phyloP scores from a whole-genome alignment of 2,329 filamentous ascomycete species.

The Talaromyces pinophilus region DNA sequence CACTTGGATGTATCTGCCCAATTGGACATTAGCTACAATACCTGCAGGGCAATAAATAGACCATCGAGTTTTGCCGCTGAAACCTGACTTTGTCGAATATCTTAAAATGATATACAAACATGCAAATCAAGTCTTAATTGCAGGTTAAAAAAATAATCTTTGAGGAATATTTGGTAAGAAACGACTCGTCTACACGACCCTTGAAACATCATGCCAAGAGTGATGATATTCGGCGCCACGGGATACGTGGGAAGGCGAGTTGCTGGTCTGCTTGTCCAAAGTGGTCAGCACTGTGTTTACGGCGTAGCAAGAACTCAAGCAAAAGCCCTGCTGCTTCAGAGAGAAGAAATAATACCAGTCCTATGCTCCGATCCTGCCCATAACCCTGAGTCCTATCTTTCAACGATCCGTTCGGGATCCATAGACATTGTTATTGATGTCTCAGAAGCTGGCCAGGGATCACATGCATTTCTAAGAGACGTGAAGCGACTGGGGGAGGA shows the following conservation, averaged over 20 bases:
- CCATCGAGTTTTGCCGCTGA: no score
- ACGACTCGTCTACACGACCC: neutral
- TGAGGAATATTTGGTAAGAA: neutral
- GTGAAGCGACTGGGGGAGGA: slow-evolving; percentile 24
- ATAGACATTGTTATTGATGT: slow-evolving; percentile 43
- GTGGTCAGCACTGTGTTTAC: slow-evolving; percentile 38
- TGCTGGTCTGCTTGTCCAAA: slow-evolving; percentile 29
- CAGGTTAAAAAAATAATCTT: neutral
- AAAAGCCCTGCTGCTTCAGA: slow-evolving; percentile 36
- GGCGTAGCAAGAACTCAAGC: slow-evolving; percentile 36
- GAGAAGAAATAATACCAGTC: slow-evolving; percentile 39
- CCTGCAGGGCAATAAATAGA: neutral
- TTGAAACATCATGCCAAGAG: slow-evolving; percentile 31
- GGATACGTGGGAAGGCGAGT: slow-evolving; percentile 36
- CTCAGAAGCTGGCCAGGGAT: slow-evolving; percentile 30
- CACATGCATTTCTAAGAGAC: slow-evolving; percentile 28
- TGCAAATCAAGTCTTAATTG: no score
- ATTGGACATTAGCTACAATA: neutral
- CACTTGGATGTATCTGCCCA: neutral
- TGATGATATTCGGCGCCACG: slow-evolving; percentile 36
- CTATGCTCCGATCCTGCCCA: slow-evolving; percentile 27
- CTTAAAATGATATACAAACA: no score
- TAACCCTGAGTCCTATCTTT: slow-evolving; percentile 27
- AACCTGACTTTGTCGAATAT: no score
- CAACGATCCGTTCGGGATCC: slow-evolving; percentile 26